Evolutionary conservation across 192 early-diverging fungal genomes (phyloP), one percentile per base, ranked within the genome.

Genomic region (Tieghemiomyces parasiticus): DNA sequence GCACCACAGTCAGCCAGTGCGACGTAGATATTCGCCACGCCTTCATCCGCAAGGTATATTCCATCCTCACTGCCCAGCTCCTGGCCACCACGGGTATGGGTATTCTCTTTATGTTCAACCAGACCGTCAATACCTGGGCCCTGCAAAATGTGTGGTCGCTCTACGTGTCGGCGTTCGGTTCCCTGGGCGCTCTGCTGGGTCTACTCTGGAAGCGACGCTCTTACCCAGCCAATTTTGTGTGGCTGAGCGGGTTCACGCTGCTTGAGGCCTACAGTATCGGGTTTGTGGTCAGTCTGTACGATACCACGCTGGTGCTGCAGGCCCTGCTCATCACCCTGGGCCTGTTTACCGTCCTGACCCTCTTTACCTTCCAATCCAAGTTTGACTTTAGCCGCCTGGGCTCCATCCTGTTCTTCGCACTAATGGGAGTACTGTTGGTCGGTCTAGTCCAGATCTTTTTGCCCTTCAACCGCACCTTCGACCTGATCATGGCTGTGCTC

Each of bases 291-390:
- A 80, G 82, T 9, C 82, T 84, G 60, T 84, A 81, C 67, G 72
- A 83, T 9, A 63, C 75, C 22, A 45, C 60, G 1, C 52, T 81
- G 33, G 88, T 90, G n/a, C 67, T 86, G 20, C 88, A 89, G 64
- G 88, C 86, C 0, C 70, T 85, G 50, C 71, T 84, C 16, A 76
- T 90, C 38, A 89, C 85, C 13, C 74, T 82, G 29, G 76, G 80
- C 9, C 61, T 90, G 42, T 89, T 90, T 66, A 59, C 83, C 50
- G 81, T 67, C 28, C 65, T 91, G 63, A 91, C 86, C 2, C 63
- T 90, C 34, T 90, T 90, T 62, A 84, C 88, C 0, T 30, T 89
- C 44, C 85, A 90, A 68, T 84, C 83, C 13, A 77, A 81, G 73
- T 82, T 74, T 58, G 81, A 83, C 70, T 86, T 86, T 68, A 76